Percentiles rank a stretch among this genome's conserved stretches.
Evolutionary conservation across 805 yeast species (phyloP).

Genomic region (Lachancea cidri): DNA sequence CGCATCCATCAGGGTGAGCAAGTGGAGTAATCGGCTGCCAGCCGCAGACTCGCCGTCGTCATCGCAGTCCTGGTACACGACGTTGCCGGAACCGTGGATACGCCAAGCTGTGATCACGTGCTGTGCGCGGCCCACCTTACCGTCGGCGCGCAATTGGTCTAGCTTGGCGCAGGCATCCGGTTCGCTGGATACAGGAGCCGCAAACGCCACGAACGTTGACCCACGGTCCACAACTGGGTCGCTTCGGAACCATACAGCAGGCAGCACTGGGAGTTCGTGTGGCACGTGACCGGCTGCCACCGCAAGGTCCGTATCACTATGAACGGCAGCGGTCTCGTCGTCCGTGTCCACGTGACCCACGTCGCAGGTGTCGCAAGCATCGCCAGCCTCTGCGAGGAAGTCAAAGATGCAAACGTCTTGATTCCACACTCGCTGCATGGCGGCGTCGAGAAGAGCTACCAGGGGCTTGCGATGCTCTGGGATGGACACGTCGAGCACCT

Average conservation of each 20-base stretch:
- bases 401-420: constrained; percentile 74
- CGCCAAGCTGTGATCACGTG: constrained; percentile 91
- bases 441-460: constrained; percentile 42
- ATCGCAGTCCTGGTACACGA: constrained; percentile 76
- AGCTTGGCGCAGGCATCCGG: constrained; percentile 58
- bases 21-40: constrained; percentile 78
- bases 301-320: not conserved
- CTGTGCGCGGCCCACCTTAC: constrained; percentile 57
- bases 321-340: constrained; percentile 9
- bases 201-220: constrained; percentile 79
- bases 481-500: constrained; percentile 49
- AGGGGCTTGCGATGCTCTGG: constrained; percentile 44
- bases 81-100: constrained; percentile 42
- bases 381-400: constrained; percentile 60
- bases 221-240: constrained; percentile 79
- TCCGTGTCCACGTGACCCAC: constrained; percentile 19
- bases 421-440: constrained; percentile 47
- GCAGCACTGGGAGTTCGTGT: constrained; percentile 1
- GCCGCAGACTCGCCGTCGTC: constrained; percentile 98
- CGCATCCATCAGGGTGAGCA: constrained; percentile 71
- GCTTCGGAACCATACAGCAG: constrained; percentile 66
- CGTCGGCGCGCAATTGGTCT: constrained; percentile 52
- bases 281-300: not conserved
- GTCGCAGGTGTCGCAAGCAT: constrained; percentile 19
- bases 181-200: constrained; percentile 55